Base-by-base conservation (phyloP, 257 asterid genomes). In the Verbena officinalis region DNA sequence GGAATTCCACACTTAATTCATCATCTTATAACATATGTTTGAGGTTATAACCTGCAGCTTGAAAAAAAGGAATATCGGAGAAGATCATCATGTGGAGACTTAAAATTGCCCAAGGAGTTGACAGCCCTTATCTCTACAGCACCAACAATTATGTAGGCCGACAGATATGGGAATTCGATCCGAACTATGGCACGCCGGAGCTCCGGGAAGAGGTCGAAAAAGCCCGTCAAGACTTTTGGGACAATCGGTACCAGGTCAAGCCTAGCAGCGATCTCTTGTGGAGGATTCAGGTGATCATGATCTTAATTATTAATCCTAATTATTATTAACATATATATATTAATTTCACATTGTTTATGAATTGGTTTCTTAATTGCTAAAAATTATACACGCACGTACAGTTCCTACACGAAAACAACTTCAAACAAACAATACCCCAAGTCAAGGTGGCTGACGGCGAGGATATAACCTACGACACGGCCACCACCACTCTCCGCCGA, bases 361-460 rank as follows among this genome's bases (percentile, higher is more conserved):
- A n/a, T n/a, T n/a, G n/a, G n/a, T n/a, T n/a, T n/a, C n/a, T n/a
- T n/a, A n/a, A n/a, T n/a, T n/a, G n/a, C n/a, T n/a, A n/a, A n/a
- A n/a, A n/a, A n/a, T 5, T 27, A 4, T 36, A 9, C 17, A 9
- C 9, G 39, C n/a, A n/a, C n/a, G n/a, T n/a, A n/a, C 90, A 90
- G 97, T 85, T 85, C 64, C 68, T 87, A 45, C 75, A 73, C 42
- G 97, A 84, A 69, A 90, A 82, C 76, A 80, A 80, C 9, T 90
- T 90, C 78, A 72, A 81, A 60, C 97, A 87, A 63, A 80, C 70
- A 21, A 82, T 87, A 57, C 84, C 87, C 23, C 79, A 70, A 71
- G 86, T 87, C 59, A 90, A 82, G 80, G 86, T 87, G 42, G 87
- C 57, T n/a, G 92, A 85, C 10, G 95, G 70, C 1, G 88, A 87